These are phyloP conservation scores for Codiaeum variegatum DNA, from an alignment of 441 rosid species.

Conservation along the genomic window DNA sequence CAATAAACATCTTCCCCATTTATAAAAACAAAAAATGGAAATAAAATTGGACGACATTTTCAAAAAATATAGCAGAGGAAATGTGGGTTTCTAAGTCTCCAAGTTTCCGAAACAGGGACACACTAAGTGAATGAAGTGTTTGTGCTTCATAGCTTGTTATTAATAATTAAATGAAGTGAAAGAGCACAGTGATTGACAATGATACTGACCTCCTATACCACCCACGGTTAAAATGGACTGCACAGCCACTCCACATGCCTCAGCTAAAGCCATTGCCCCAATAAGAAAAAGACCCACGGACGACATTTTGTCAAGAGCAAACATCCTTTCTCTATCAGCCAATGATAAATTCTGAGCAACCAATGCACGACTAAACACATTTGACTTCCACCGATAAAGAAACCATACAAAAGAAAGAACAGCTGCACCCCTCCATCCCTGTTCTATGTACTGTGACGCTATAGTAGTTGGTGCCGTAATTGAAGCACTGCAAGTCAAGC, in stretches of 20 bases:
- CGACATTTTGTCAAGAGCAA: constrained; percentile 71
- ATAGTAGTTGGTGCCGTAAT: constrained; percentile 83
- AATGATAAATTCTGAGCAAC: constrained; percentile 38
- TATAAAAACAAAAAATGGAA: background rate
- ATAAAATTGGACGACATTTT: no score
- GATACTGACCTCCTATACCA: constrained; percentile 79
- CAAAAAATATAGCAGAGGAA: no score
- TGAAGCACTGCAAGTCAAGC: constrained; percentile 47
- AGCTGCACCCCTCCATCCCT: constrained; percentile 72
- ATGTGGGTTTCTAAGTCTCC: no score
- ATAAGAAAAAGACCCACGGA: constrained; percentile 75
- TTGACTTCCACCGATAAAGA: constrained; percentile 81
- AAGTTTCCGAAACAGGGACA: no score
- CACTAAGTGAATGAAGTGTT: no score
- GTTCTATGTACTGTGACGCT: constrained; percentile 62
- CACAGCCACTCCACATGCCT: constrained; percentile 94
- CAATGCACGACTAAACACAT: constrained; percentile 53
- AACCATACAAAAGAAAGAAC: constrained; percentile 83
- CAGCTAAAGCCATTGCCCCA: constrained; percentile 72
- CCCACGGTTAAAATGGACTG: constrained; percentile 90
- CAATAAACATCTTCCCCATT: background rate
- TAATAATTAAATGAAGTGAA: constrained; percentile 6
- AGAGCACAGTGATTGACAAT: constrained; percentile 10
- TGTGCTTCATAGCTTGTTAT: no score
- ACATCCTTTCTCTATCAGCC: constrained; percentile 55